Conservation (phyloP, 257 asterid species). For the Voacanga thouarsii region DNA sequence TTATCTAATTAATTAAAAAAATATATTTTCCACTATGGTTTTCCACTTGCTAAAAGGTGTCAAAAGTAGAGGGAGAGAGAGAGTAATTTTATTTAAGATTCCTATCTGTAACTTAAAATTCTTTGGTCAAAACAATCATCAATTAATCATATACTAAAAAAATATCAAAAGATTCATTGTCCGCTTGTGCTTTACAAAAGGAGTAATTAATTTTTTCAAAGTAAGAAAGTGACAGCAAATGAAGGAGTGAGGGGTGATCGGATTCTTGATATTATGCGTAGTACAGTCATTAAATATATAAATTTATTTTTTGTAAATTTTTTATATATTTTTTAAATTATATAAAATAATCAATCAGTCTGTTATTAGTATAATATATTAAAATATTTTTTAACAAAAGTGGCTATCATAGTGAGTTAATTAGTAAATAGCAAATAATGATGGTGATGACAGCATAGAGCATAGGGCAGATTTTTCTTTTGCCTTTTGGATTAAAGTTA, state of each 20-base stretch:
- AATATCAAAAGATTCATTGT: constrained; percentile 37
- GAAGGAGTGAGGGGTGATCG: background rate
- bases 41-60: constrained; percentile 15
- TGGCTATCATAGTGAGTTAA: background rate
- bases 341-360: too few relatives aligned
- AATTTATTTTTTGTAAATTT: too few relatives aligned
- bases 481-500: background rate
- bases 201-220: constrained; percentile 18
- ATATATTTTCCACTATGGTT: background rate
- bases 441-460: background rate
- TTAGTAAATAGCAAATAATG: background rate
- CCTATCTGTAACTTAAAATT: background rate
- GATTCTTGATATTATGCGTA: too few relatives aligned
- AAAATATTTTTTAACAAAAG: background rate
- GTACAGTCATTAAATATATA: too few relatives aligned
- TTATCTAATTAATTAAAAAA: background rate
- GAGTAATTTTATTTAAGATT: background rate
- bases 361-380: too few relatives aligned
- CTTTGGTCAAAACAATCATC: constrained; percentile 62
- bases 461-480: background rate
- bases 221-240: constrained; percentile 23
- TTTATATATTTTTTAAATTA: too few relatives aligned
- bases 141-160: constrained; percentile 41
- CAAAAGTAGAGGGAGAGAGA: background rate
- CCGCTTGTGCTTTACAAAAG: constrained; percentile 49